phyloP scores from a whole-genome alignment of 2,329 filamentous ascomycete species.

The Sarocladium brachiariae region DNA sequence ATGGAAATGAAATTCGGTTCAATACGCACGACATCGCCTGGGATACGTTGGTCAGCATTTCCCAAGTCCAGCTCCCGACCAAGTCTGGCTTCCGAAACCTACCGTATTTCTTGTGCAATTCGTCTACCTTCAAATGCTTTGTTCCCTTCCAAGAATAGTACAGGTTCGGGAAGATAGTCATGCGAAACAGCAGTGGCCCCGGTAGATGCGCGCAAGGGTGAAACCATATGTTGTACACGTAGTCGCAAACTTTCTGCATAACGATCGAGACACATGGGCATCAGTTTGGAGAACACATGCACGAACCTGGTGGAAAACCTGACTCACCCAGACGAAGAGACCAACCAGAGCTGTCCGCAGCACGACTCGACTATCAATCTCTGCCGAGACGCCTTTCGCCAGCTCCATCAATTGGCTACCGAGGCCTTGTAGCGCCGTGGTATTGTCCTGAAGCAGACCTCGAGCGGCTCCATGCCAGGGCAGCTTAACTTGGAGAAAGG shows the following conservation, averaged over 20 bases:
- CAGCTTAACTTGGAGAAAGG: too few relatives aligned
- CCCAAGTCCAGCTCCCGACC: not conserved
- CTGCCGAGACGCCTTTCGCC: too few relatives aligned
- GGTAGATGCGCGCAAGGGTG: constrained; percentile 4
- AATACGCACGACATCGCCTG: not conserved
- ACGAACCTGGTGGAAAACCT: too few relatives aligned
- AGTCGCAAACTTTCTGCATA: not conserved
- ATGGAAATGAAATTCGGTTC: not conserved
- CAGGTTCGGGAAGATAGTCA: constrained; percentile 1
- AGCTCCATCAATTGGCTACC: too few relatives aligned
- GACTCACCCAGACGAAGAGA: too few relatives aligned
- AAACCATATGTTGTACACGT: constrained; percentile 3
- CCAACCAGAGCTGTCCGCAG: too few relatives aligned
- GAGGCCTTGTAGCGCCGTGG: too few relatives aligned
- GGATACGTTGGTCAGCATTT: not conserved
- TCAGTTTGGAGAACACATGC: too few relatives aligned
- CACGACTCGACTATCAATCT: too few relatives aligned
- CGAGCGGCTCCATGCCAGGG: too few relatives aligned
- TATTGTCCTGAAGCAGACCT: too few relatives aligned
- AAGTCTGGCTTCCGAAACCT: not conserved
- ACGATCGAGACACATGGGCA: too few relatives aligned
- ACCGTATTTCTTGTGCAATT: constrained; percentile 5
- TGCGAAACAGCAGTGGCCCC: constrained; percentile 6
- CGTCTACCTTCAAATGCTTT: constrained; percentile 1
- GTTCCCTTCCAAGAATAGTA: constrained; percentile 6